Evolutionary conservation across 257 asterid genomes (phyloP).

Genomic region (Paraleonurus japonicus): DNA sequence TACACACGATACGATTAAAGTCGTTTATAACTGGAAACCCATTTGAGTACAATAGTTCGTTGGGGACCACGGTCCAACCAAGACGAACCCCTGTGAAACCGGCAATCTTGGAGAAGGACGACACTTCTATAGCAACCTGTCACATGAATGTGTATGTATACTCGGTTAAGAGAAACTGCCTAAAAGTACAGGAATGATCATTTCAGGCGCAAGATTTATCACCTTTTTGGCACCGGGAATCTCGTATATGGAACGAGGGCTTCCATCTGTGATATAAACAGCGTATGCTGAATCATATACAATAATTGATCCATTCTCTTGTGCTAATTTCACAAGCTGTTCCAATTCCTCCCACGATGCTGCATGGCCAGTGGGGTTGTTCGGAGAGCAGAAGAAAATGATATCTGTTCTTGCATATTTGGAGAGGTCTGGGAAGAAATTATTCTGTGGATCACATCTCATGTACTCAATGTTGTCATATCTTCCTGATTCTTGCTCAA

Average conservation of each 20-base stretch:
- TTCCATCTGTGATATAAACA: slow-evolving; percentile 57
- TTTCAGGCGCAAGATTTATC: neutral
- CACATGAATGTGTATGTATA: neutral
- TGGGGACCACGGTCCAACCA: slow-evolving; percentile 94
- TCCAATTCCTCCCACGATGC: slow-evolving; percentile 61
- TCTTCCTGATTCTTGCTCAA: slow-evolving; percentile 45
- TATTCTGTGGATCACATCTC: slow-evolving; percentile 61
- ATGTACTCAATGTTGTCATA: slow-evolving; percentile 66
- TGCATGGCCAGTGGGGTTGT: slow-evolving; percentile 90
- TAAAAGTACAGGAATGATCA: neutral
- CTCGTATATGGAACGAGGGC: slow-evolving; percentile 78
- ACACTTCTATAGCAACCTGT: slow-evolving; percentile 89
- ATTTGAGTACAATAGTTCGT: slow-evolving; percentile 62
- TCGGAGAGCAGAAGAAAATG: slow-evolving; percentile 86
- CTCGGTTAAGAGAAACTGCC: neutral
- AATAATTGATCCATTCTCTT: slow-evolving; percentile 66
- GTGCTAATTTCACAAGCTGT: slow-evolving; percentile 65
- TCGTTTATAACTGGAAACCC: slow-evolving; percentile 83
- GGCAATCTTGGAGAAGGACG: slow-evolving; percentile 89
- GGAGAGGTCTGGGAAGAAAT: slow-evolving; percentile 70
- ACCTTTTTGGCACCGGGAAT: slow-evolving; percentile 79
- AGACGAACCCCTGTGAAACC: slow-evolving; percentile 94
- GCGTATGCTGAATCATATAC: slow-evolving; percentile 81
- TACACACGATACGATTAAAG: slow-evolving; percentile 66
- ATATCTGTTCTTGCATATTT: slow-evolving; percentile 58